Evolutionary conservation across 371 early-diverging fungal genomes (phyloP).

Genomic region (Lichtheimia hyalospora): DNA sequence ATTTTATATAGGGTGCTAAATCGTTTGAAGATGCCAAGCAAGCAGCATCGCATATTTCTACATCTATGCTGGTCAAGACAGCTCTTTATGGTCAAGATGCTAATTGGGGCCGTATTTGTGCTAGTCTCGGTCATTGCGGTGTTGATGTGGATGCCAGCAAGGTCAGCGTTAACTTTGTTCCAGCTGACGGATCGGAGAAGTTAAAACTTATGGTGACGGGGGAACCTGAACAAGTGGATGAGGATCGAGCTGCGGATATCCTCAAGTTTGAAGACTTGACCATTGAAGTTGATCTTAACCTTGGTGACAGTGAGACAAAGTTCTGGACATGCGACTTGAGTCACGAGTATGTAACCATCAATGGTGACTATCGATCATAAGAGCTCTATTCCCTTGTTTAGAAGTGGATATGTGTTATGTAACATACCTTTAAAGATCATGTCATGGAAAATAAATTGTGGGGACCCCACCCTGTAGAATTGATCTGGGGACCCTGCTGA

Average conservation of each 20-base stretch:
- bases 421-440: no score
- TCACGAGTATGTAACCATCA: slow-evolving; percentile 92
- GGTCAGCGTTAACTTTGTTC: slow-evolving; percentile 76
- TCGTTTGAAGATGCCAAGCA: slow-evolving; percentile 78
- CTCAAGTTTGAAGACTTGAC: slow-evolving; percentile 81
- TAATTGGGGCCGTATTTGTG: slow-evolving; percentile 91
- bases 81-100: slow-evolving; percentile 96
- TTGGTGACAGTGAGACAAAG: slow-evolving; percentile 73
- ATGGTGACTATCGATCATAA: slow-evolving; percentile 86
- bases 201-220: slow-evolving; percentile 79
- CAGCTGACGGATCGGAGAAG: slow-evolving; percentile 59
- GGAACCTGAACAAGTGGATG: slow-evolving; percentile 82
- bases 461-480: no score
- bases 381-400: not conserved
- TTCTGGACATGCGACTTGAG: slow-evolving; percentile 96
- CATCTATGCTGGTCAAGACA: slow-evolving; percentile 92
- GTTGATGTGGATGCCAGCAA: slow-evolving; percentile 66
- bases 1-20: slow-evolving; percentile 58
- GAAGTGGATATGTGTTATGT: no score
- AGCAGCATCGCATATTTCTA: slow-evolving; percentile 86
- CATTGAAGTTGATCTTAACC: slow-evolving; percentile 77
- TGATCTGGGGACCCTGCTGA: no score
- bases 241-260: slow-evolving; percentile 78
- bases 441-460: not conserved
- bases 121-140: slow-evolving; percentile 57